phyloP scores from a whole-genome alignment of 2,329 filamentous ascomycete genomes.

The Botryotinia calthae region DNA sequence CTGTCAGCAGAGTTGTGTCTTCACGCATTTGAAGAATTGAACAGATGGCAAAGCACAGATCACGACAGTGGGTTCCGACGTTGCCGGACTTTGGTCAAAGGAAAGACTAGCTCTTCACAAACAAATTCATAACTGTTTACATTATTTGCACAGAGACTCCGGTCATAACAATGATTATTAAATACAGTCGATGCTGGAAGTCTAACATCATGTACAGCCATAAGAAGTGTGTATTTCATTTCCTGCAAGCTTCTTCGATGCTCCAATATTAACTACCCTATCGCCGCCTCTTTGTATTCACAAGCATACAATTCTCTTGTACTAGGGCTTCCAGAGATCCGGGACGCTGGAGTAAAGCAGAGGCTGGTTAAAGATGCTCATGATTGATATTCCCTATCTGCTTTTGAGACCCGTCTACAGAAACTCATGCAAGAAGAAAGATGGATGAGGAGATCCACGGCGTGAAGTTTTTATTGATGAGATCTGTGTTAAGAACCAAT shows the following conservation, averaged over 20 bases:
- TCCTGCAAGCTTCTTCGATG: background rate
- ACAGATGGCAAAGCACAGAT: background rate
- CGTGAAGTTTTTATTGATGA: slow-evolving; percentile 30
- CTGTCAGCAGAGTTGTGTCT: background rate
- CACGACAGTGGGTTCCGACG: background rate
- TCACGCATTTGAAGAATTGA: background rate
- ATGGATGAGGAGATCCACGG: slow-evolving; percentile 42
- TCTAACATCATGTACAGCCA: background rate
- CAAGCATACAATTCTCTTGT: background rate
- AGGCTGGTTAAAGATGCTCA: background rate
- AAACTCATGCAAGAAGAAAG: slow-evolving; percentile 36
- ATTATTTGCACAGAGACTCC: background rate
- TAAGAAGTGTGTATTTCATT: background rate
- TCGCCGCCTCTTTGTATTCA: background rate
- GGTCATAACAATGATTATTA: background rate
- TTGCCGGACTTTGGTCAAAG: background rate
- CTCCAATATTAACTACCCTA: background rate
- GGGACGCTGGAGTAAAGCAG: background rate
- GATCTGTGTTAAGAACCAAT: background rate
- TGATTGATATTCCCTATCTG: no score
- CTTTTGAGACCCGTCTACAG: background rate
- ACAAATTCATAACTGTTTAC: background rate
- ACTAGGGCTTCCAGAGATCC: no score
- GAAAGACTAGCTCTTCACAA: background rate
- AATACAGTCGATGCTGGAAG: background rate